Evolutionary conservation across 805 yeast genomes (phyloP).

Genomic region (Saturnispora kantuleensis): DNA sequence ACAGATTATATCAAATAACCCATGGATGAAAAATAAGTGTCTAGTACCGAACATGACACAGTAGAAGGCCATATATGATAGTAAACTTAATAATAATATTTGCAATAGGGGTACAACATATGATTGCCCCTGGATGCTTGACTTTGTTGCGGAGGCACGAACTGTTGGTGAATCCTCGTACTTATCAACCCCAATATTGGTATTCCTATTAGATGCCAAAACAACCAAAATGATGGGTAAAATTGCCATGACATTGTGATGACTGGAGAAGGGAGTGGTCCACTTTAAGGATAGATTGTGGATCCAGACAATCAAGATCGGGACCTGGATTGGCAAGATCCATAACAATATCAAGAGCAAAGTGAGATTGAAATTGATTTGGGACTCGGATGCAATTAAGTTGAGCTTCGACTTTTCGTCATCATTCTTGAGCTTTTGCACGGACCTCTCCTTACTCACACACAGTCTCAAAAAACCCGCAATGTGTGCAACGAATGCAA

Average conservation of each 20-base stretch:
- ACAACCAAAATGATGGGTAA: slow-evolving; percentile 58
- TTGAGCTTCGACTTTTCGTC: neutral
- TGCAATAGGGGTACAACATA: slow-evolving; percentile 60
- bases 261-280: slow-evolving; percentile 79
- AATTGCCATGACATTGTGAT: slow-evolving; percentile 72
- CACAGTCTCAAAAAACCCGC: slow-evolving; percentile 35
- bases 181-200: slow-evolving; percentile 13
- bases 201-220: slow-evolving; percentile 34
- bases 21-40: slow-evolving; percentile 79
- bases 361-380: slow-evolving; percentile 51
- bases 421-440: neutral
- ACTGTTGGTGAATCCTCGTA: neutral
- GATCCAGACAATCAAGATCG: slow-evolving; percentile 69
- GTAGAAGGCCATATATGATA: slow-evolving; percentile 49
- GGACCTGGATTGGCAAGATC: slow-evolving; percentile 70
- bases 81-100: slow-evolving; percentile 32
- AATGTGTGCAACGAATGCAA: slow-evolving; percentile 50
- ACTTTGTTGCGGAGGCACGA: slow-evolving; percentile 25
- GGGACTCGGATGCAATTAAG: slow-evolving; percentile 21
- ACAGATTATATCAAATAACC: slow-evolving; percentile 56
- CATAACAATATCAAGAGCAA: slow-evolving; percentile 61
- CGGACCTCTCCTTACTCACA: slow-evolving; percentile 4
- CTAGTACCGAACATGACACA: slow-evolving; percentile 66
- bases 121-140: slow-evolving; percentile 37
- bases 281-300: slow-evolving; percentile 71